Evolutionary conservation across 140 eudicot genomes (phyloP), one percentile per base, ranked within the genome.

Genomic region (Oenanthe javanica): DNA sequence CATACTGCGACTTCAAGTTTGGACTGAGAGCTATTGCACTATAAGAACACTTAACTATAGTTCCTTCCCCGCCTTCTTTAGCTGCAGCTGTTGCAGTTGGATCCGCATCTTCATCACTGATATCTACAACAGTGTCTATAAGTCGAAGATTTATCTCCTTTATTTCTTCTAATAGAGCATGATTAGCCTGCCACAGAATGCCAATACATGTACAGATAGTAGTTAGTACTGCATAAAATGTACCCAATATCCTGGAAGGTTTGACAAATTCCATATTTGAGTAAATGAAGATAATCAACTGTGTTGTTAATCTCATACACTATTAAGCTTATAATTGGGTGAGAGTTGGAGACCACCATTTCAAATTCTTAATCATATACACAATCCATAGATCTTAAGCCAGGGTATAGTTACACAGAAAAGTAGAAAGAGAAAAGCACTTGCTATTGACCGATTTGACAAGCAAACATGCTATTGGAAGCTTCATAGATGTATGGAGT

Each of bases 21-120:
- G 97, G 97, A 85, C 97, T 91, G 31, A 95, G 92, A 78, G 97
- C 96, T 43, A 95, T 91, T 59, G 97, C 97, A 87, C 86, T 84
- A 81, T 85, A 95, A 21, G 96, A 90, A 84, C 99, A 95, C 88
- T 89, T 91, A 43, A 95, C 91, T 42, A 93, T 89, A 16, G 89
- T 95, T 73, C 97, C 99, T 72, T 87, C 97, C 55, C 96, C 92
- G 73, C 93, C 96, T 79, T 91, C 92, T 23, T 90, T 81, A 79
- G 91, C 91, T 23, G 84, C 82, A 79, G 84, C 90, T 10, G 71
- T 79, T 9, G 90, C 94, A 80, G 93, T 86, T 11, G 97, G 93
- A 87, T 94, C 97, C 25, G 76, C 84, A 83, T 90, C 97, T 82
- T 94, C 98, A 74, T 92, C 95, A 72, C 96, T 89, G 45, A 92